Evolutionary conservation across 345 rosid genomes (phyloP).

Genomic region (Populus pruinosa): DNA sequence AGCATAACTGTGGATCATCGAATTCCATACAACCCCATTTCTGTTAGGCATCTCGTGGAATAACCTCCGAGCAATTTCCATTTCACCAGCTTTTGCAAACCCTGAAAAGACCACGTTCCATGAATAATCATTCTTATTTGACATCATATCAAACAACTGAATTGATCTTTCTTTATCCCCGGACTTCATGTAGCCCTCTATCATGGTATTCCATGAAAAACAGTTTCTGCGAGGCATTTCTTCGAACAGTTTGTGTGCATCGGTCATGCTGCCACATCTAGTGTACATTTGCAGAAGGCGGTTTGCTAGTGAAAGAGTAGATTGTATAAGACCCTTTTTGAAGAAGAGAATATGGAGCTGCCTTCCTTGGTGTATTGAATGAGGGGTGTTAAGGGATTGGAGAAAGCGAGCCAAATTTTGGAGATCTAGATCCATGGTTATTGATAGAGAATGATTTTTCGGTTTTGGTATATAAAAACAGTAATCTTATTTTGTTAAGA

Average conservation of each 20-base stretch:
- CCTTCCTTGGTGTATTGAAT: slow-evolving; percentile 36
- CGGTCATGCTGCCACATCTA: slow-evolving; percentile 32
- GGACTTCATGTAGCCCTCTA: slow-evolving; percentile 60
- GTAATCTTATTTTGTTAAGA: too few relatives aligned
- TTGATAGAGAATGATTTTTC: too few relatives aligned
- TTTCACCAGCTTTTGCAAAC: slow-evolving; percentile 54
- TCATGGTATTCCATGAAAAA: slow-evolving; percentile 72
- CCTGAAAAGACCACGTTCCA: slow-evolving; percentile 74
- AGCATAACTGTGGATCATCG: slow-evolving; percentile 57
- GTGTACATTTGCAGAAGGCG: slow-evolving; percentile 48
- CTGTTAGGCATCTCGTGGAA: slow-evolving; percentile 65
- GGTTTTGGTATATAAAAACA: too few relatives aligned
- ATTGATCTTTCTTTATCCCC: slow-evolving; percentile 40
- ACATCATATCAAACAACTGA: slow-evolving; percentile 50
- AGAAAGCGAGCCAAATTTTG: slow-evolving; percentile 35
- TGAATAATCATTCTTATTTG: slow-evolving; percentile 49
- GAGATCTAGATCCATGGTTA: slow-evolving; percentile 23
- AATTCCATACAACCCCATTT: slow-evolving; percentile 52
- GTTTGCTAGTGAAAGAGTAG: slow-evolving; percentile 50
- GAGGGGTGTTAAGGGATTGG: slow-evolving; percentile 35
- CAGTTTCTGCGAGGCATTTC: slow-evolving; percentile 62
- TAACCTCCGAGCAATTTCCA: slow-evolving; percentile 44
- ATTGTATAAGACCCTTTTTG: slow-evolving; percentile 51
- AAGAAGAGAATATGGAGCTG: slow-evolving; percentile 53
- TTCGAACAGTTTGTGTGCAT: slow-evolving; percentile 54